Percentiles rank a stretch among this genome's conserved stretches.
phyloP scores from a whole-genome alignment of 495 filamentous ascomycete species.

The Penicillium macrosclerotiorum region DNA sequence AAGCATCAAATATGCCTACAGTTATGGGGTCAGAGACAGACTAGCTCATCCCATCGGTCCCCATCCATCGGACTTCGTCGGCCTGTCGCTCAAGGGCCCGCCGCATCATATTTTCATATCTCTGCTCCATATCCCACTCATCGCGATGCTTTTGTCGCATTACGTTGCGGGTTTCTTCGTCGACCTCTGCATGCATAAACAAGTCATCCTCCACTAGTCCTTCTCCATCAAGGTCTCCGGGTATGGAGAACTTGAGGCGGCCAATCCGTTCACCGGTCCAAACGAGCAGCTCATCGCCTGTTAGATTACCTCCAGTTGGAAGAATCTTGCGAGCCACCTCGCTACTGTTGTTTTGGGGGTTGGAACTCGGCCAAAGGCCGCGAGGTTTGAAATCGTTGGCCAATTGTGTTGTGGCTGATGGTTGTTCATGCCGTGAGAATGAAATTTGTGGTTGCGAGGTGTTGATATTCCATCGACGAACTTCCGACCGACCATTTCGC shows the following conservation, averaged over 20 bases:
- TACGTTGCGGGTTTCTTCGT: conserved; percentile 36
- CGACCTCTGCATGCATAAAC: conserved; percentile 34
- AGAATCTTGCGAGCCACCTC: conserved; percentile 70
- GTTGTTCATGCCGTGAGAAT: conserved; percentile 5
- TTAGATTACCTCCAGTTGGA: conserved; percentile 51
- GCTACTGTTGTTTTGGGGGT: conserved; percentile 19
- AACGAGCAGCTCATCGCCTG: conserved; percentile 63
- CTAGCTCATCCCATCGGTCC: conserved; percentile 58
- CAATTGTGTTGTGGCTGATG: background rate
- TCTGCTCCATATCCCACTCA: conserved; percentile 44
- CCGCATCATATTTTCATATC: conserved; percentile 69
- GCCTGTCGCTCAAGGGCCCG: conserved; percentile 74
- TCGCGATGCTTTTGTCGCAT: conserved; percentile 42
- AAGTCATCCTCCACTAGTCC: conserved; percentile 44
- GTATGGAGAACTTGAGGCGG: conserved; percentile 59
- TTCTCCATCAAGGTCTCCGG: conserved; percentile 45
- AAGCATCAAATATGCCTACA: no score
- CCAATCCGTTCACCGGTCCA: conserved; percentile 84
- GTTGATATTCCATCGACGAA: conserved; percentile 72
- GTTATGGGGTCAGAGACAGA: background rate
- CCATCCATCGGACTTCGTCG: conserved; percentile 76
- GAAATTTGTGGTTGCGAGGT: conserved; percentile 25
- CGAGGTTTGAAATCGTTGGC: conserved; percentile 8
- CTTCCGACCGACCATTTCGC: conserved; percentile 77
- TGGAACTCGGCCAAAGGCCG: conserved; percentile 31